Conservation (phyloP, 306 rosid genomes). For the Vigna mungo region DNA sequence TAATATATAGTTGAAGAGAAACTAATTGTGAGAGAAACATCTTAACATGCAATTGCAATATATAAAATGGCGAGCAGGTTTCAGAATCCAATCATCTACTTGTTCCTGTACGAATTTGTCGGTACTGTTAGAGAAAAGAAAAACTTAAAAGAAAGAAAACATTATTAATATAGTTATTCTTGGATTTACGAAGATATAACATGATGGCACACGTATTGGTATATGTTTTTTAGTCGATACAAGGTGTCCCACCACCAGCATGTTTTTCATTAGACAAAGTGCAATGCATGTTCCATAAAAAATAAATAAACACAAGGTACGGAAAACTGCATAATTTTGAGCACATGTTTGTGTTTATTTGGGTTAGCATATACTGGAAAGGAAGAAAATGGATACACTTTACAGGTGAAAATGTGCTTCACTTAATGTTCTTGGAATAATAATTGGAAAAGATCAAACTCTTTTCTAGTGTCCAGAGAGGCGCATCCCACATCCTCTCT, state of each 20-base stretch:
- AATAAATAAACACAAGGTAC: constrained; percentile 15
- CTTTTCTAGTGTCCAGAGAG: constrained; percentile 33
- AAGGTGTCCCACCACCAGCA: constrained; percentile 46
- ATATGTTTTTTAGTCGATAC: constrained; percentile 30
- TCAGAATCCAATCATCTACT: constrained; percentile 18
- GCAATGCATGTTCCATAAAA: constrained; percentile 39
- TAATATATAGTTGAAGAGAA: neutral
- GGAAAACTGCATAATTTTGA: constrained; percentile 28
- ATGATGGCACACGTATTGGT: constrained; percentile 21
- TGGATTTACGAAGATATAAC: neutral
- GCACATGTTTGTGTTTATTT: constrained; percentile 15
- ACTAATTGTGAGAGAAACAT: constrained; percentile 21
- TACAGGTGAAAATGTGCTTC: constrained; percentile 47
- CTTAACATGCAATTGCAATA: constrained; percentile 10
- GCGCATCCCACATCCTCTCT: constrained; percentile 11
- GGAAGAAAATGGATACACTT: constrained; percentile 46
- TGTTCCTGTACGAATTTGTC: constrained; percentile 23
- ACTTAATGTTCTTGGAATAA: constrained; percentile 15
- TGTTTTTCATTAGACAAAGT: constrained; percentile 34
- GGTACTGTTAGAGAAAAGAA: constrained; percentile 9
- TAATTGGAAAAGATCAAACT: constrained; percentile 5
- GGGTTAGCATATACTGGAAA: constrained; percentile 18
- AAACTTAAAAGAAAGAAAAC: neutral
- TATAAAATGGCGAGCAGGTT: neutral
- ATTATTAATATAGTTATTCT: neutral